phyloP scores from a whole-genome alignment of 192 early-diverging fungal genomes.

The Coemansia sp. region DNA sequence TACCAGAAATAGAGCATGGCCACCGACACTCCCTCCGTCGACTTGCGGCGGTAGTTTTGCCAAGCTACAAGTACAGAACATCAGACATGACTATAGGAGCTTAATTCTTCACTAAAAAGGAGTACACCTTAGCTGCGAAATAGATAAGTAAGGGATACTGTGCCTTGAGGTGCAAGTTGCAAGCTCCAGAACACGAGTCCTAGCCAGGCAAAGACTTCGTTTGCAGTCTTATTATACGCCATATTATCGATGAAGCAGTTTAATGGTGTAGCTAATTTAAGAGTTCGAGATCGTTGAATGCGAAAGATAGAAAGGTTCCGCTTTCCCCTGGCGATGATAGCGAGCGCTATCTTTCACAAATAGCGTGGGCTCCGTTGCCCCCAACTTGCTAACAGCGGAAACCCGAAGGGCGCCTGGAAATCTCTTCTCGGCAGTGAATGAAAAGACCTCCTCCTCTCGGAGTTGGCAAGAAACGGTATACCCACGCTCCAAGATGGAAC shows the following conservation, averaged over 20 bases:
- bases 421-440: too few relatives aligned
- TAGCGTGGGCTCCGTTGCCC: neutral
- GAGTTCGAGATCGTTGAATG: neutral
- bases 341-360: neutral
- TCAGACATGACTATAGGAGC: conserved; percentile 13
- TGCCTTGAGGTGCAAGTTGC: conserved; percentile 59
- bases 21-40: conserved; percentile 51
- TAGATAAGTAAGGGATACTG: conserved; percentile 21
- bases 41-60: conserved; percentile 56
- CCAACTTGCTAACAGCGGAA: neutral
- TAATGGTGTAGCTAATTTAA: conserved; percentile 3
- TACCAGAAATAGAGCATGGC: conserved; percentile 57
- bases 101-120: conserved; percentile 22
- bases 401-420: neutral
- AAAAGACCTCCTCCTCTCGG: too few relatives aligned
- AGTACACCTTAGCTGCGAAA: neutral
- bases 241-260: conserved; percentile 16
- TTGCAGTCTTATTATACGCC: conserved; percentile 51
- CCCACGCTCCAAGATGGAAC: neutral
- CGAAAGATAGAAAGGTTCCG: neutral
- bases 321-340: neutral
- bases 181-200: conserved; percentile 57
- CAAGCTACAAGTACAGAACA: conserved; percentile 37
- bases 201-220: conserved; percentile 49
- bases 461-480: too few relatives aligned